Percentiles rank a stretch among this genome's conserved stretches.
These are phyloP conservation scores for Orychophragmus violaceus DNA, from an alignment of 345 rosid genomes.

Conservation along the genomic window DNA sequence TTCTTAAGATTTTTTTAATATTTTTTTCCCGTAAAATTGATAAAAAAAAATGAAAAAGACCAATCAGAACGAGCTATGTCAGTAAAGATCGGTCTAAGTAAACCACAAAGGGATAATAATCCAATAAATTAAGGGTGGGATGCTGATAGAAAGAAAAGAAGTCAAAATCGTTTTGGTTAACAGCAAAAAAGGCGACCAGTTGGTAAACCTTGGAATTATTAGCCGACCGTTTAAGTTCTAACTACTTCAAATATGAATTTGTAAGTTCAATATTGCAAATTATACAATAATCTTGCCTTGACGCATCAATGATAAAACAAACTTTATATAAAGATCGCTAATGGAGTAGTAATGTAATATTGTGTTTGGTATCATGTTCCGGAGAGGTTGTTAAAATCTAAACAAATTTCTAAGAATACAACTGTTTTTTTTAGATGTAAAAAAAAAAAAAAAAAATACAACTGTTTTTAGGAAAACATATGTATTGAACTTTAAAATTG, in stretches of 20 bases:
- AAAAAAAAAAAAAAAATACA: too few species aligned
- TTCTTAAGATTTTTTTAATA: too few species aligned
- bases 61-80: too few species aligned
- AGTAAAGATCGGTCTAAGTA: too few species aligned
- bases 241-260: background rate
- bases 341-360: background rate
- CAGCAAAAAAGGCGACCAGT: background rate
- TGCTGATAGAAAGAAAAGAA: background rate
- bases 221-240: conserved; percentile 5
- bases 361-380: background rate
- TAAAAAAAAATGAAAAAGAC: too few species aligned
- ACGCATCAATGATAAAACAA: background rate
- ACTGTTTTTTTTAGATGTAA: background rate
- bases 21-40: too few species aligned
- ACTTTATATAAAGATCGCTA: background rate
- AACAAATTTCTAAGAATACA: background rate
- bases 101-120: background rate
- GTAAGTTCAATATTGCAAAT: background rate
- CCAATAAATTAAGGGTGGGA: background rate
- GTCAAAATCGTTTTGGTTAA: background rate
- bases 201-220: background rate
- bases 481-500: background rate
- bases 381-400: background rate
- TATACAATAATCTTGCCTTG: background rate
- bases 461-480: too few species aligned